Conservation (phyloP, 2,329 filamentous ascomycete genomes). For the Botrytis cinerea region DNA sequence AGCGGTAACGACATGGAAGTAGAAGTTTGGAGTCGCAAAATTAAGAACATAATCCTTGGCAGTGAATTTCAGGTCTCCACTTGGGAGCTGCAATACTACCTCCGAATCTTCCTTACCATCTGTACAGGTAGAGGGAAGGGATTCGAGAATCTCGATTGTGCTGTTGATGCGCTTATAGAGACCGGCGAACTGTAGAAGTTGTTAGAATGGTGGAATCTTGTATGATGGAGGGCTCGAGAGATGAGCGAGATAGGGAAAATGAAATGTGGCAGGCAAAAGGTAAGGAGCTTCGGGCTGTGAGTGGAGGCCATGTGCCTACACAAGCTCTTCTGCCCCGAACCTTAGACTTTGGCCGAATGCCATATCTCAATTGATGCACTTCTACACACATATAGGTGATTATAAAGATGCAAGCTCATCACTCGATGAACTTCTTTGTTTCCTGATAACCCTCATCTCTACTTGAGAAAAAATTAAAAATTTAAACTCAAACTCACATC, state of each 20-base stretch:
- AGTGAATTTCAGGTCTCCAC: constrained; percentile 45
- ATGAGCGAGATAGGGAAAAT: neutral
- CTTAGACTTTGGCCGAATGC: neutral
- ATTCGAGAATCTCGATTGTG: constrained; percentile 50
- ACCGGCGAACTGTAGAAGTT: constrained; percentile 46
- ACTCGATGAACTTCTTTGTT: neutral
- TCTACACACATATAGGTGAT: constrained; percentile 43
- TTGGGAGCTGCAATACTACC: constrained; percentile 43
- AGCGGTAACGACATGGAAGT: constrained; percentile 61
- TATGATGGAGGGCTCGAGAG: neutral
- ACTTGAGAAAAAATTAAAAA: neutral
- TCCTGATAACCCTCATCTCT: no score
- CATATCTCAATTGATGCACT: neutral
- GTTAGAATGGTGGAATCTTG: neutral
- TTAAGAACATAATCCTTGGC: constrained; percentile 49
- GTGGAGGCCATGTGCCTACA: neutral
- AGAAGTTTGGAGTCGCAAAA: constrained; percentile 60
- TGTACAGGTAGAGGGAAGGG: constrained; percentile 46
- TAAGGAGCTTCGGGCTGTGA: neutral
- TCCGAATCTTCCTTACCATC: constrained; percentile 47
- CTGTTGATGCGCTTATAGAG: constrained; percentile 50
- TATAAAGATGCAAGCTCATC: neutral
- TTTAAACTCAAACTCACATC: constrained; percentile 19
- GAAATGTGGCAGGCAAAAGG: no score
- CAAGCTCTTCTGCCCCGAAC: neutral